A percentile compares a stretch with the other conserved stretches of the same genome.
These are phyloP conservation scores for Chaetoceros muelleri DNA, from an alignment of 108 stramenopile genomes.

Conservation along the genomic window DNA sequence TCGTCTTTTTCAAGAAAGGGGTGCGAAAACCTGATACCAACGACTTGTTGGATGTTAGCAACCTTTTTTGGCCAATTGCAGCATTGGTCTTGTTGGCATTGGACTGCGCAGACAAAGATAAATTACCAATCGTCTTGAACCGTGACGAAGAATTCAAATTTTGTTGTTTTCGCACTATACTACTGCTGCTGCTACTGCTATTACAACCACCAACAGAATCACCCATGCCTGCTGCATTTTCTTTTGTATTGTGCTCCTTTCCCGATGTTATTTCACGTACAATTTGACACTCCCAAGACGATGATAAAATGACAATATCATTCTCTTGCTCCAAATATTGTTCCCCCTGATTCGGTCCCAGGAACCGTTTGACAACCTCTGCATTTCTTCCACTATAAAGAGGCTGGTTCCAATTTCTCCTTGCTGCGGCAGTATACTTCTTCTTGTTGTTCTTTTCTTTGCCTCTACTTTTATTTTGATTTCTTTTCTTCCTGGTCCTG, in stretches of 20 bases:
- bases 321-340: background rate
- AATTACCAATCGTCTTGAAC: background rate
- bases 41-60: too few species aligned
- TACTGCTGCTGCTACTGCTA: too few species aligned
- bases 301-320: background rate
- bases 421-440: too few species aligned
- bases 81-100: background rate
- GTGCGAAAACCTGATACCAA: too few species aligned
- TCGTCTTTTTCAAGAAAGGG: too few species aligned
- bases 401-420: too few species aligned
- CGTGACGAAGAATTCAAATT: background rate
- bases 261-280: background rate
- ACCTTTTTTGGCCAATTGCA: background rate
- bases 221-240: background rate
- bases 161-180: background rate
- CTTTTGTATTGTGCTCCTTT: background rate
- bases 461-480: background rate
- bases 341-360: background rate
- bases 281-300: background rate
- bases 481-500: slow-evolving; percentile 3
- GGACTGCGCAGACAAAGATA: background rate
- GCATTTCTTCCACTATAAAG: slow-evolving; percentile 10
- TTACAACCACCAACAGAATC: too few species aligned
- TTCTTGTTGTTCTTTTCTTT: background rate
- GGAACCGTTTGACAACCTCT: slow-evolving; percentile 5